A percentile compares a stretch with the other conserved stretches of the same genome.
Evolutionary conservation across 177 flowering plant species (phyloP).

Genomic region (Telopea speciosissima): DNA sequence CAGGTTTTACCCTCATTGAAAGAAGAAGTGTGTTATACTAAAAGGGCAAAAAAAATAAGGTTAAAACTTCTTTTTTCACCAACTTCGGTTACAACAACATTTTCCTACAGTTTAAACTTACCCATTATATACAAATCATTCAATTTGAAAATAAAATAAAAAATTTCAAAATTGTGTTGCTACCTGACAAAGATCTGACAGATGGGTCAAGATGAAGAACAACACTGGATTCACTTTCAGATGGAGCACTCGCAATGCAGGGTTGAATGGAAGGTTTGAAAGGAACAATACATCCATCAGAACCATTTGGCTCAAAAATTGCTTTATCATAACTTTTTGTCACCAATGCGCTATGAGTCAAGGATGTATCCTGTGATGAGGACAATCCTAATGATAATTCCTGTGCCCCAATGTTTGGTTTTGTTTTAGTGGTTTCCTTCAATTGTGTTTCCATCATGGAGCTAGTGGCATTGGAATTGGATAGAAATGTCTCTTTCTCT

Average conservation of each 20-base stretch:
- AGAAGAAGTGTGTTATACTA: no score
- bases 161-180: neutral
- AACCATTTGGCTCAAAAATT: slow-evolving; percentile 14
- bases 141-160: slow-evolving; percentile 1
- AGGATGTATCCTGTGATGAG: slow-evolving; percentile 28
- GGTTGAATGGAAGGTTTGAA: slow-evolving; percentile 9
- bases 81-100: no score
- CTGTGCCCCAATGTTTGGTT: slow-evolving; percentile 23
- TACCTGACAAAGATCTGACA: slow-evolving; percentile 39
- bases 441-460: slow-evolving; percentile 13
- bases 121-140: no score
- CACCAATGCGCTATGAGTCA: slow-evolving; percentile 18
- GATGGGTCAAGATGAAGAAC: slow-evolving; percentile 41
- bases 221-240: slow-evolving; percentile 27
- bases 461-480: slow-evolving; percentile 11
- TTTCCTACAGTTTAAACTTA: neutral
- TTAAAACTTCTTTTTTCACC: no score
- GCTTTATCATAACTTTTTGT: slow-evolving; percentile 15
- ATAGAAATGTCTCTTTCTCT: slow-evolving; percentile 11
- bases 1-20: no score
- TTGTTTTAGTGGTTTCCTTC: slow-evolving; percentile 10
- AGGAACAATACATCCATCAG: slow-evolving; percentile 16
- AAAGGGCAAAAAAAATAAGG: no score
- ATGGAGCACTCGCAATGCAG: slow-evolving; percentile 6
- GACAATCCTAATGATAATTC: slow-evolving; percentile 28